phyloP scores from a whole-genome alignment of 2,329 filamentous ascomycete genomes.

The Colletotrichum navitas region DNA sequence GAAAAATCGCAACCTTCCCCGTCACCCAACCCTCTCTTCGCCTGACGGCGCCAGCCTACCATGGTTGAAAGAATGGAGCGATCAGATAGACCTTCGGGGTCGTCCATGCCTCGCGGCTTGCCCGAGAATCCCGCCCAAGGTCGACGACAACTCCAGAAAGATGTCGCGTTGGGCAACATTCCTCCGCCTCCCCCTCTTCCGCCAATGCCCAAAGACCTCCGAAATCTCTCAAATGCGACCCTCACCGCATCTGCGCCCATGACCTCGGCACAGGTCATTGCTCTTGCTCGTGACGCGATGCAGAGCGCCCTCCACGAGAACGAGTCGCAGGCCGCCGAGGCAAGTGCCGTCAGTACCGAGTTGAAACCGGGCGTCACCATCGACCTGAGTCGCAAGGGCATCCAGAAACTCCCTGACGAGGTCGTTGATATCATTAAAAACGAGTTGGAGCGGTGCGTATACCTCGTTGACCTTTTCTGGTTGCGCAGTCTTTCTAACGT shows the following conservation, averaged over 20 bases:
- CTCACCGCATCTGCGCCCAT: conserved; percentile 65
- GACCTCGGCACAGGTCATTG: conserved; percentile 73
- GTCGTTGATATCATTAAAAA: conserved; percentile 81
- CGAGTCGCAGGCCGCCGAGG: conserved; percentile 71
- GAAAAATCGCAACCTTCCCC: not conserved
- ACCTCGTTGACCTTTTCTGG: conserved; percentile 17
- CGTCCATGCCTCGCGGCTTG: conserved; percentile 53
- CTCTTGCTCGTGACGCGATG: conserved; percentile 76
- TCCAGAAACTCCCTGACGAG: conserved; percentile 78
- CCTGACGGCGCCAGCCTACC: conserved; percentile 26
- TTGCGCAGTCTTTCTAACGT: conserved; percentile 20
- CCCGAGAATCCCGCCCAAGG: conserved; percentile 56
- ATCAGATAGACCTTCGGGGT: conserved; percentile 45
- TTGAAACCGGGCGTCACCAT: conserved; percentile 81
- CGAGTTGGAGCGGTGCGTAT: conserved; percentile 75
- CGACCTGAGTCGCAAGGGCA: conserved; percentile 81
- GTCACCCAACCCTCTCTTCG: conserved; percentile 6
- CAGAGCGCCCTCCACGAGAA: conserved; percentile 75
- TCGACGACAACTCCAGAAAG: conserved; percentile 55
- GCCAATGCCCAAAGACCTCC: conserved; percentile 59
- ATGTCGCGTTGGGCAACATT: conserved; percentile 55
- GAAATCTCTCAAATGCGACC: conserved; percentile 61
- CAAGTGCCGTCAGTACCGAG: conserved; percentile 69
- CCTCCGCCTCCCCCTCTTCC: conserved; percentile 57
- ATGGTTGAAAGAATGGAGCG: conserved; percentile 43